phyloP scores from a whole-genome alignment of 2,329 filamentous ascomycete species.

The Calonectria pseudoreteaudii region DNA sequence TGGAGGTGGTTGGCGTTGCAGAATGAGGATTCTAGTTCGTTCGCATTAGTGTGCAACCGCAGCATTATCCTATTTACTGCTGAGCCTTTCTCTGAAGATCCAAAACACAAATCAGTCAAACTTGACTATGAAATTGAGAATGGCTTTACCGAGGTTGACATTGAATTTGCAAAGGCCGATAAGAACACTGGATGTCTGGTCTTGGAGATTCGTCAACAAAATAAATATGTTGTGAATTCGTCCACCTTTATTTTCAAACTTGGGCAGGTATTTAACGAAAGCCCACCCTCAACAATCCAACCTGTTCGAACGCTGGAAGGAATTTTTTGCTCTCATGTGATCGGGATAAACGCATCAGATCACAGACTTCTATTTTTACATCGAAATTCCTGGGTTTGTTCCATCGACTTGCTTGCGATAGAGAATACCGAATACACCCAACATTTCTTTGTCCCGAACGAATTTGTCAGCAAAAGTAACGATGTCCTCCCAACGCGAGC shows the following conservation, averaged over 20 bases:
- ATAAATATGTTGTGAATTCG: not conserved
- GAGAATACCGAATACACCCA: conserved; percentile 15
- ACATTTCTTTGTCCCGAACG: conserved; percentile 37
- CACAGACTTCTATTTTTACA: conserved; percentile 31
- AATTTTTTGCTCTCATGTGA: conserved; percentile 20
- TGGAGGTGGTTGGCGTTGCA: not conserved
- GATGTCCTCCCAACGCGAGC: conserved; percentile 45
- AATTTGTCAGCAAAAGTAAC: conserved; percentile 28
- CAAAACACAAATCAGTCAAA: not conserved
- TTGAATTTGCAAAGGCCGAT: not conserved
- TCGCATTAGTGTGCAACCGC: not conserved
- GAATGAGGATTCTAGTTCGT: not conserved
- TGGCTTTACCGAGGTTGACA: not conserved
- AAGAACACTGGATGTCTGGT: not conserved
- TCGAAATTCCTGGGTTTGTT: conserved; percentile 33
- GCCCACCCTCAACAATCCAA: not conserved
- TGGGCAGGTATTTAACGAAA: not conserved
- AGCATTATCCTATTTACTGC: not conserved
- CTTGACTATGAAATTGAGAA: not conserved
- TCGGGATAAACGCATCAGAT: conserved; percentile 24
- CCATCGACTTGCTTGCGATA: not conserved
- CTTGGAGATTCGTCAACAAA: not conserved
- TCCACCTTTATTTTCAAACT: not conserved
- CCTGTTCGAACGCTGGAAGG: not conserved
- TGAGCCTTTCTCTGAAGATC: not conserved